Percentiles rank a stretch among this genome's conserved stretches.
Conservation (phyloP, 306 rosid species). For the Cotoneaster glaucophyllus region DNA sequence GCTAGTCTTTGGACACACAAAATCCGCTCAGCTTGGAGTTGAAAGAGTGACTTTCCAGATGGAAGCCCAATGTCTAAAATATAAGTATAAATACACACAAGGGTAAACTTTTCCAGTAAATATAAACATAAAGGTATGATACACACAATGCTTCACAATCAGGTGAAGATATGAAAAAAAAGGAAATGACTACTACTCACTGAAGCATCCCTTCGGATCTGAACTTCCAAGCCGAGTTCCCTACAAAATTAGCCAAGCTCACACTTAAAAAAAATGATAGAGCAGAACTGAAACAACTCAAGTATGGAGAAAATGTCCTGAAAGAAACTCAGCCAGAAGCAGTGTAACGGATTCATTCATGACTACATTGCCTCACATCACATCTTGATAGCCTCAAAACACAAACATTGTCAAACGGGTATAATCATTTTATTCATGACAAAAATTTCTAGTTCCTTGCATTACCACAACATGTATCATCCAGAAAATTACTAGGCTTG, state of each 20-base stretch:
- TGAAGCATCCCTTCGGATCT: constrained; percentile 98
- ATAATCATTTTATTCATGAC: neutral
- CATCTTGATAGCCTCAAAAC: neutral
- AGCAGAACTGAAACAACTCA: neutral
- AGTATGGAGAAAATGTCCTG: neutral
- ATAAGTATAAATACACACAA: constrained; percentile 5
- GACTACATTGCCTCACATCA: neutral
- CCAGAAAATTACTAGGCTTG: neutral
- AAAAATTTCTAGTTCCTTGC: neutral
- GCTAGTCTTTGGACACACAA: constrained; percentile 84
- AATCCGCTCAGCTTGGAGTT: constrained; percentile 97
- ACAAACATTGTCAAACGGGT: neutral
- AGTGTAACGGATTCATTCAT: neutral
- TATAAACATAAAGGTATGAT: neutral
- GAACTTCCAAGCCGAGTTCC: constrained; percentile 99
- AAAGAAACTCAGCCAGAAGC: neutral
- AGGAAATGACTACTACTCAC: constrained; percentile 42
- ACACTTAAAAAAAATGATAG: neutral
- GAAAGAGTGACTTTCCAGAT: constrained; percentile 94
- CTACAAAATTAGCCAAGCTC: constrained; percentile 39
- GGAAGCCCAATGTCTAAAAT: constrained; percentile 90
- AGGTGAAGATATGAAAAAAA: neutral
- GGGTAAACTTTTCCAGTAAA: neutral
- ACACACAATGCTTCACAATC: constrained; percentile 22
- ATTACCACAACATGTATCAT: neutral